Percentiles rank a stretch among this genome's conserved stretches.
Conservation (phyloP, 176 grass and related monocot genomes). For the Oryza nivara region DNA sequence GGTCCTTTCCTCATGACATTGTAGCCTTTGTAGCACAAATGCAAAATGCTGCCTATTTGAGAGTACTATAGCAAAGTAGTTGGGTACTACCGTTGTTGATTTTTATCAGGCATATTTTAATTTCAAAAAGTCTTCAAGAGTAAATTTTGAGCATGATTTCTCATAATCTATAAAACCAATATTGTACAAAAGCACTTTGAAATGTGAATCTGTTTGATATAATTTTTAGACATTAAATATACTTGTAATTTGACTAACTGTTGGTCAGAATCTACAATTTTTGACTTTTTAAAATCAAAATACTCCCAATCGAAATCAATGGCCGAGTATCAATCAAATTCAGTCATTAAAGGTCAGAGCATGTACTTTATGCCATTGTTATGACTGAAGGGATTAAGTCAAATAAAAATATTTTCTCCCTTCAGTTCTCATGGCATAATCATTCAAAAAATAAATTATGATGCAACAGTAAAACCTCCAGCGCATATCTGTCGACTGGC, state of each 20-base stretch:
- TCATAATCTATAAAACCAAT: not conserved
- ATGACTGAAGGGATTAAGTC: not conserved
- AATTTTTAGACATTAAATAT: too few species aligned
- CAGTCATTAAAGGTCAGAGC: not conserved
- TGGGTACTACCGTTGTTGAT: not conserved
- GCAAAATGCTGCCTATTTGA: not conserved
- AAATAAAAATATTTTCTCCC: not conserved
- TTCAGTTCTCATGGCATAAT: not conserved
- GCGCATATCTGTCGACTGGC: not conserved
- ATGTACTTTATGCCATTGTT: slow-evolving; percentile 12
- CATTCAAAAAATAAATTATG: not conserved
- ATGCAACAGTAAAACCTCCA: not conserved
- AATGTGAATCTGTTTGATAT: not conserved
- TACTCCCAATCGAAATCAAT: too few species aligned
- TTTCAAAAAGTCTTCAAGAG: not conserved
- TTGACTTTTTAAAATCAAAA: too few species aligned
- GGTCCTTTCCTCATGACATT: not conserved
- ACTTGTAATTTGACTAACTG: too few species aligned
- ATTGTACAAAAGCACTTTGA: not conserved
- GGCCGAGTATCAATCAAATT: not conserved
- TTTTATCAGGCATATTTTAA: not conserved
- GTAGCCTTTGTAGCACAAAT: not conserved
- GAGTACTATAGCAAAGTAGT: slow-evolving; percentile 26
- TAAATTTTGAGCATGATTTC: not conserved
- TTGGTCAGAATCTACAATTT: too few species aligned